These are phyloP conservation scores for Cryptococcus sp. DNA, from an alignment of 1,284 basidiomycete species.

Conservation along the genomic window DNA sequence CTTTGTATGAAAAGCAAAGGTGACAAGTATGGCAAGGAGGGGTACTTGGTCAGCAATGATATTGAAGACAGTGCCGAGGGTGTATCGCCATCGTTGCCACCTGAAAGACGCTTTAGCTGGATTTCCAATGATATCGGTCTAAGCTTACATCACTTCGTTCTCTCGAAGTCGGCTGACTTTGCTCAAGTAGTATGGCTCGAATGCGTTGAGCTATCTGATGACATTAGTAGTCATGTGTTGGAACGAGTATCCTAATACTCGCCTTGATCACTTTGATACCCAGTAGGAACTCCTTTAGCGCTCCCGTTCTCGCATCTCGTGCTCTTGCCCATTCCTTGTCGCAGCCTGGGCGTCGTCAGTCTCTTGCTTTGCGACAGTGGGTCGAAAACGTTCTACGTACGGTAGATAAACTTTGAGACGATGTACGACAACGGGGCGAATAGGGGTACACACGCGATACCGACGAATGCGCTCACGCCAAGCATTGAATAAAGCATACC, in stretches of 20 bases:
- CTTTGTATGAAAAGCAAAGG: constrained; percentile 48
- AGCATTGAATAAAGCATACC: constrained; percentile 47
- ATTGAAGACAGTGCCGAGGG: constrained; percentile 52
- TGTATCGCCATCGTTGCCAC: constrained; percentile 51
- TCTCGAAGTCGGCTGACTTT: constrained; percentile 36
- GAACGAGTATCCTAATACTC: not conserved
- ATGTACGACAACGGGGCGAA: constrained; percentile 32
- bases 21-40: constrained; percentile 38
- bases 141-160: constrained; percentile 37
- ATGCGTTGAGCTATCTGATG: constrained; percentile 45
- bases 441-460: constrained; percentile 43
- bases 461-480: constrained; percentile 45
- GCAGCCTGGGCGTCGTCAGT: constrained; percentile 27
- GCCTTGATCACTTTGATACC: constrained; percentile 53
- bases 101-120: constrained; percentile 6
- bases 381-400: constrained; percentile 19
- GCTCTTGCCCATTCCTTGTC: constrained; percentile 42
- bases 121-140: not conserved
- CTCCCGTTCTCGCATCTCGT: constrained; percentile 43
- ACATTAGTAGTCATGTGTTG: constrained; percentile 1
- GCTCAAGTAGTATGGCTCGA: constrained; percentile 41
- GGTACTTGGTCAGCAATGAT: constrained; percentile 45
- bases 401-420: constrained; percentile 41
- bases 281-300: constrained; percentile 48
- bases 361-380: too few species aligned